Percentiles rank a stretch among this genome's conserved stretches.
Evolutionary conservation across 306 rosid species (phyloP).

Genomic region (Macrotyloma uniflorum): DNA sequence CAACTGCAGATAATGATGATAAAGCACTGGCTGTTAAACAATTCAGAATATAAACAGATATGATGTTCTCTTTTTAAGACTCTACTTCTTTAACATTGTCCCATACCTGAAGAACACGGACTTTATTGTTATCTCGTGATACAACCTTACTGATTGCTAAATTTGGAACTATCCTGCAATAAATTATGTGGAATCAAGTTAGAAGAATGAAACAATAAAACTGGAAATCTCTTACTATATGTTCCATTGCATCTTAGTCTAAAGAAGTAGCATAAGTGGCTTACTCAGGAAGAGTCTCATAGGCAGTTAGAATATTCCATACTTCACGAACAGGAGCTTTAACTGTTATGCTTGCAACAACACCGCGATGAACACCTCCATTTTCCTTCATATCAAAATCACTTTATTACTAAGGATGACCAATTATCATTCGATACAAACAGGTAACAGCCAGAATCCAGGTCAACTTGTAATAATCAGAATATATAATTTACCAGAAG

Average conservation of each 20-base stretch:
- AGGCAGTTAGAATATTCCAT: slow-evolving; percentile 74
- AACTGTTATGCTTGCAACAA: slow-evolving; percentile 87
- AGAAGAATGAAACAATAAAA: slow-evolving; percentile 11
- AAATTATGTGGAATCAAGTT: slow-evolving; percentile 27
- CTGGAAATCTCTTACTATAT: not conserved
- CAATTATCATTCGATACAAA: not conserved
- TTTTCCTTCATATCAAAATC: slow-evolving; percentile 71
- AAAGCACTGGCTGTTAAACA: not conserved
- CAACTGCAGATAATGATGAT: not conserved
- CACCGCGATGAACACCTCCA: slow-evolving; percentile 92
- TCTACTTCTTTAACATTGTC: slow-evolving; percentile 7
- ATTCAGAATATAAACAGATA: not conserved
- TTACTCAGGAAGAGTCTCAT: slow-evolving; percentile 87
- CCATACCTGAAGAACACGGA: slow-evolving; percentile 83
- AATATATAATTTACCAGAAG: slow-evolving; percentile 61
- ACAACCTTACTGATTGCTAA: slow-evolving; percentile 79
- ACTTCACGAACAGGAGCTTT: slow-evolving; percentile 83
- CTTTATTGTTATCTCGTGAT: slow-evolving; percentile 83
- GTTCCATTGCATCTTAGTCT: not conserved
- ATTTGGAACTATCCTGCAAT: slow-evolving; percentile 80
- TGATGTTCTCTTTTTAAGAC: not conserved
- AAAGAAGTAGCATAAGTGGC: slow-evolving; percentile 32
- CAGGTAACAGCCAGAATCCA: slow-evolving; percentile 1
- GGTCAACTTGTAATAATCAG: slow-evolving; percentile 29
- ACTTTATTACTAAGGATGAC: slow-evolving; percentile 32